Percentiles rank a stretch among this genome's conserved stretches.
phyloP scores from a whole-genome alignment of 2,329 filamentous ascomycete species.

The Neofusicoccum sp. region DNA sequence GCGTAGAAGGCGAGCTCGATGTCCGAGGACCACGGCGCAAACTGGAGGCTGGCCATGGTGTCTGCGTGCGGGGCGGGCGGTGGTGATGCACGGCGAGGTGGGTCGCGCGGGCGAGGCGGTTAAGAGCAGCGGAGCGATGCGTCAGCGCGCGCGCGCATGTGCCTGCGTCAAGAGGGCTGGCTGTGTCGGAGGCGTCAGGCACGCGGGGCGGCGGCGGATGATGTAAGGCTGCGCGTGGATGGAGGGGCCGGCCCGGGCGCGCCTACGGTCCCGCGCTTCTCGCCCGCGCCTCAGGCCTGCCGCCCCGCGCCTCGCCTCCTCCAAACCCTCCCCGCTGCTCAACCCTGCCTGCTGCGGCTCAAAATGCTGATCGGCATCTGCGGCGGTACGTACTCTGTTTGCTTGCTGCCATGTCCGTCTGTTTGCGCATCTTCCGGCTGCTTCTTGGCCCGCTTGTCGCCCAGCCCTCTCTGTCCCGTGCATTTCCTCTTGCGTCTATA shows the following conservation, averaged over 20 bases:
- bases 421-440: neutral
- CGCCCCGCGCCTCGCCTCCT: neutral
- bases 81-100: neutral
- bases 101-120: neutral
- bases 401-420: neutral
- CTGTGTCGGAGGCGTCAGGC: constrained; percentile 7
- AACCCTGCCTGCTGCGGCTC: neutral
- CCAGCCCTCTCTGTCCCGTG: no score
- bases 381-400: constrained; percentile 54
- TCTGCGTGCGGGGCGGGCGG: constrained; percentile 9
- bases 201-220: constrained; percentile 2
- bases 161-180: constrained; percentile 15
- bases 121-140: neutral
- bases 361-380: constrained; percentile 75
- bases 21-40: constrained; percentile 87
- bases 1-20: constrained; percentile 96
- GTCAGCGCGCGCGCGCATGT: constrained; percentile 13
- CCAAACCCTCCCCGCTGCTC: neutral
- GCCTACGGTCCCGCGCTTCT: neutral
- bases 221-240: constrained; percentile 11
- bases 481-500: no score
- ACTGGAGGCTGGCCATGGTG: constrained; percentile 58
- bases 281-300: neutral
- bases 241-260: neutral
- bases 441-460: neutral